Evolutionary conservation across 228 moss, liverwort and hornwort genomes (phyloP).

Genomic region (Sphagnum fallax): DNA sequence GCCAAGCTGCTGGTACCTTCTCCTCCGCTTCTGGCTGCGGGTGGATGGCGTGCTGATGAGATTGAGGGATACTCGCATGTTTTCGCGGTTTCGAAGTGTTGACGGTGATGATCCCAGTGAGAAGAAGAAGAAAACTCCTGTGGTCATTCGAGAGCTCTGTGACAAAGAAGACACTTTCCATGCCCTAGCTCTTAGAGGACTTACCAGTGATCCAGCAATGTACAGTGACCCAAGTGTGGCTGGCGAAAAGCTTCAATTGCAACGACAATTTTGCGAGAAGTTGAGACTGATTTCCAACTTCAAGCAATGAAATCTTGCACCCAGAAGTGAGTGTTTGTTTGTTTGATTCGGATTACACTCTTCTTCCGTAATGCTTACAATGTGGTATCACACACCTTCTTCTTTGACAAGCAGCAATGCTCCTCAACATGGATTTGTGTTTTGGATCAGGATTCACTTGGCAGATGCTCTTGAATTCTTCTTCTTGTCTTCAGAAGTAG

Average conservation of each 20-base stretch:
- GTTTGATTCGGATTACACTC: too few species aligned
- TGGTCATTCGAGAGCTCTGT: constrained; percentile 64
- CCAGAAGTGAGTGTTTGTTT: too few species aligned
- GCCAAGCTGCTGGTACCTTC: constrained; percentile 86
- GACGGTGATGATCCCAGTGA: constrained; percentile 15
- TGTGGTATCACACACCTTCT: too few species aligned
- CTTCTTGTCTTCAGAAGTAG: too few species aligned
- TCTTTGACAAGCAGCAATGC: too few species aligned
- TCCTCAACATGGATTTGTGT: too few species aligned
- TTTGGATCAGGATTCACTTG: too few species aligned
- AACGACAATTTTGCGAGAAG: constrained; percentile 39
- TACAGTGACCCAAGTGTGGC: constrained; percentile 64
- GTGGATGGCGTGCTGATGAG: constrained; percentile 94
- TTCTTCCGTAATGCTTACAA: too few species aligned
- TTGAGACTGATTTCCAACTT: constrained; percentile 16
- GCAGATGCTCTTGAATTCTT: too few species aligned
- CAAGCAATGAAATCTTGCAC: background rate
- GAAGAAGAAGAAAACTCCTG: constrained; percentile 18
- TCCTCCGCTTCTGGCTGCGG: constrained; percentile 81
- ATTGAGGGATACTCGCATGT: constrained; percentile 84
- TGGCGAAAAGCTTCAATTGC: constrained; percentile 32
- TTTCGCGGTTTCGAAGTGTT: constrained; percentile 42
- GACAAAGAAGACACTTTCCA: constrained; percentile 75
- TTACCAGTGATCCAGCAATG: constrained; percentile 45
- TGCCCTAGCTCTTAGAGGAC: constrained; percentile 57